Base-by-base conservation (phyloP, 169 alveolate genomes). In the Eimeria brunetti region DNA sequence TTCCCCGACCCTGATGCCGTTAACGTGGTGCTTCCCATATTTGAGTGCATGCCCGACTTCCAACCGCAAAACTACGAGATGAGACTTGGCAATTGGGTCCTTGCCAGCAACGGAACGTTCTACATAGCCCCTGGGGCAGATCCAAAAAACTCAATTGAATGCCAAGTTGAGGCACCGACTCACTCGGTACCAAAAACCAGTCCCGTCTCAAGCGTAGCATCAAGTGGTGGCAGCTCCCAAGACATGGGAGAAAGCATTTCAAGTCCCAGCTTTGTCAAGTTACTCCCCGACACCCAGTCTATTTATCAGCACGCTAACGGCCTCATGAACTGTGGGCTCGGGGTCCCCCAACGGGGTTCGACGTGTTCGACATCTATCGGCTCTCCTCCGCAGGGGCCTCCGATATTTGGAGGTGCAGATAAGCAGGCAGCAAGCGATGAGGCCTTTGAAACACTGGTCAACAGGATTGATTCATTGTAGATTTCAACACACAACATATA, bases 21-120 rank as follows among this genome's bases (percentile, higher is more conserved):
- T 7, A 83, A 83, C 27, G 91, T 83, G 49, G 91, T 83, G 2
- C 36, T 83, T 7, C 91, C 91, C 75, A 76, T 83, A 30, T 83
- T 83, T 41, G 91, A 83, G 76, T 83, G 91, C 33, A 56, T 83
- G 22, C 91, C 91, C 44, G 91, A 83, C 75, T 83, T 83, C 75
- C 73, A 58, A 83, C 30, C 91, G 76, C 91, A 83, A 83, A 76
- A 83, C 76, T 76, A 30, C 76, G 76, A 18, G 44, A 83, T 83
- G 7, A 41, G 33, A 56, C 24, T 83, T 14, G 36, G 41, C 58
- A 51, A 83, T 56, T 83, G 91, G 91, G 36, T 36, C 33, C 91
- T 83, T 30, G 41, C 56, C 30, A 83, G 91, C 91, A 76, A 83
- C 56, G 91, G 76, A 51, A 56, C 91, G 76, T 83, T 83, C 64